Conservation (phyloP, 345 rosid species). For the Boechera divaricarpa region DNA sequence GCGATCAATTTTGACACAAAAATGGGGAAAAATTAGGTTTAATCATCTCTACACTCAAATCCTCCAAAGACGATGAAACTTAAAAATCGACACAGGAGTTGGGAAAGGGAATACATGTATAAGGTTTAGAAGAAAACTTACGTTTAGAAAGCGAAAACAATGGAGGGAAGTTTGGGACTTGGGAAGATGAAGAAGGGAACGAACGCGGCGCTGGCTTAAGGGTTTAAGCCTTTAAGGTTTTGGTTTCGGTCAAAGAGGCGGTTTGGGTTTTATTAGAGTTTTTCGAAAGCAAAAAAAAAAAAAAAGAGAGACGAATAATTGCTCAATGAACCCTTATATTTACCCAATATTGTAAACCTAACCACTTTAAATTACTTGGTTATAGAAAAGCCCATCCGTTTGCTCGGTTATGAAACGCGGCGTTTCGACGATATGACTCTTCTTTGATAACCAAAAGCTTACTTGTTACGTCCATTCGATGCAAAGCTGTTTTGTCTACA, state of each 20-base stretch:
- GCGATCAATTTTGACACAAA: not conserved
- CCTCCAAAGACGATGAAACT: not conserved
- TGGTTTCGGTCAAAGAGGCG: conserved; percentile 13
- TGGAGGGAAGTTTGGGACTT: not conserved
- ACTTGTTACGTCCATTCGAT: too few relatives aligned
- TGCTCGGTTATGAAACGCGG: not conserved
- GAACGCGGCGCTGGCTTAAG: conserved; percentile 16
- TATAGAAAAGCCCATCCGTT: not conserved
- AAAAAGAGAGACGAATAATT: not conserved
- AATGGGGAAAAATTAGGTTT: not conserved
- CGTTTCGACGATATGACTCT: not conserved
- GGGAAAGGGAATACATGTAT: not conserved
- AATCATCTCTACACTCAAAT: conserved; percentile 2
- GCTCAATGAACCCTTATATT: not conserved
- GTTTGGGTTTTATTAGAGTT: conserved; percentile 15
- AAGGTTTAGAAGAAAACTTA: not conserved
- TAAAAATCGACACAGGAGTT: not conserved
- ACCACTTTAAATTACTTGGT: not conserved
- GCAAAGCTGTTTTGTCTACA: too few relatives aligned
- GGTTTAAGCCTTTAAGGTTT: conserved; percentile 19
- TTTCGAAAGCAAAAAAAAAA: not conserved
- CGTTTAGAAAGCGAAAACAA: not conserved
- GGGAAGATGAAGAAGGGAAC: not conserved
- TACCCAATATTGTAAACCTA: not conserved
- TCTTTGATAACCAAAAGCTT: too few relatives aligned